Base-by-base conservation (phyloP, 1,284 basidiomycete species). In the Coriolopsis trogii region DNA sequence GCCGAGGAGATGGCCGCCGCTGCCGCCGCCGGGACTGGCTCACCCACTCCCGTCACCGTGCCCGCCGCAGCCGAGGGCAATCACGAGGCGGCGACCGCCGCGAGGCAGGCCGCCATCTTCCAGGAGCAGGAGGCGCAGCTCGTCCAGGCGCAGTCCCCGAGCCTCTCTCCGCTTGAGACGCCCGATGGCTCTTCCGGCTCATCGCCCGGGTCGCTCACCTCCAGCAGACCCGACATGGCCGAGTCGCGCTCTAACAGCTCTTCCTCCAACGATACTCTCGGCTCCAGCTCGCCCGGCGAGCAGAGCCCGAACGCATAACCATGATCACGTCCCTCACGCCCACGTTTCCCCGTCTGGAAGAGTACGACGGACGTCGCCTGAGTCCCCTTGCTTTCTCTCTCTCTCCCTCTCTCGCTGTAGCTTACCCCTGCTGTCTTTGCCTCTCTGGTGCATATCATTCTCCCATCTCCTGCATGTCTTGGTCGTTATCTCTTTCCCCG, bases 51-150 rank as follows among this genome's bases (percentile, higher is more conserved):
- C 2, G n/a, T n/a, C n/a, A n/a, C n/a, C n/a, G n/a, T n/a, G n/a
- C n/a, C n/a, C n/a, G n/a, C n/a, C n/a, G n/a, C n/a, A n/a, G 59
- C 71, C 2, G 78, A 80, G 23, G 75, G 66, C 33, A 37, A 39
- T n/a, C 84, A 73, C 58, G 79, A 81, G 48, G 68, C 70, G 39
- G 78, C 79, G 1, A 72, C 74, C n/a, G 79, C 80, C 51, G 78
- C 79, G 18, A 77, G 79, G 28, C 80, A 81, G 57, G 81, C 80
- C 18, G 76, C 78, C 29, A 78, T 80, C 46, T 66, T 81, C 8
- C 79, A 82, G 51, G 84, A 82, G 66, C 80, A 80, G 61, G 81
- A 87, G 62, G 74, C 81, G 13, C 82, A 85, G 56, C 66, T 71
- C 25, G 82, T 84, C 43, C 66, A 72, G 46, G 63, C 63, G 15